phyloP scores from a whole-genome alignment of 73 alveolate species.

The Paramecium caudatum region DNA sequence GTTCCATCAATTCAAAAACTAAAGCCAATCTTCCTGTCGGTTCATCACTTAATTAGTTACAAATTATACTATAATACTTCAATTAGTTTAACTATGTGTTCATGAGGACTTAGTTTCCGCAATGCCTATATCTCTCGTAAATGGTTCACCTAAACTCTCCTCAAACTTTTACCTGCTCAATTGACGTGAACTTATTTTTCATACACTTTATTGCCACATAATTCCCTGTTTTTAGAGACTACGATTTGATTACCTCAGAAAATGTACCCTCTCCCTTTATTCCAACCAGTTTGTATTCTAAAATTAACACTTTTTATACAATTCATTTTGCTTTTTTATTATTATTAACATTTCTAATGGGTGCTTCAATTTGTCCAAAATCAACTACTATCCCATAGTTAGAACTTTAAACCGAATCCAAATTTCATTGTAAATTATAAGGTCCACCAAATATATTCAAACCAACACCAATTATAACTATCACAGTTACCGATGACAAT shows the following conservation, averaged over 20 bases:
- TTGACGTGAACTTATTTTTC: conserved; percentile 88
- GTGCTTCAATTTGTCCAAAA: too few species aligned
- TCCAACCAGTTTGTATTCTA: conserved; percentile 84
- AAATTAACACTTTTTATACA: neutral
- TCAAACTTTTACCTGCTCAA: conserved; percentile 87
- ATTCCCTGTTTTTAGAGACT: conserved; percentile 91
- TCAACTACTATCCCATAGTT: too few species aligned
- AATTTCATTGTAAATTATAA: neutral
- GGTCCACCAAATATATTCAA: conserved; percentile 24
- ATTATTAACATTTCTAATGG: too few species aligned
- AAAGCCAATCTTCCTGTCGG: conserved; percentile 99
- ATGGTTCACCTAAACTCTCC: conserved; percentile 77
- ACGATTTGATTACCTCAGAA: conserved; percentile 97
- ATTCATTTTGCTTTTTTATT: conserved; percentile 33
- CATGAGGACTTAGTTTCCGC: conserved; percentile 96
- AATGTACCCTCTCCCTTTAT: conserved; percentile 98
- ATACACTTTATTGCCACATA: conserved; percentile 97
- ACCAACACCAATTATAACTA: conserved; percentile 1
- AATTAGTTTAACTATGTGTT: conserved; percentile 95
- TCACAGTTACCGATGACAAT: neutral
- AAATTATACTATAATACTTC: conserved; percentile 87
- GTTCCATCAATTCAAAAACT: conserved; percentile 99
- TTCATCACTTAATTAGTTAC: conserved; percentile 86
- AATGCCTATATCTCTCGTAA: conserved; percentile 97
- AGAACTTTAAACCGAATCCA: neutral